Evolutionary conservation across 78 protist genomes (phyloP).

Genomic region (Bodo saltans): DNA sequence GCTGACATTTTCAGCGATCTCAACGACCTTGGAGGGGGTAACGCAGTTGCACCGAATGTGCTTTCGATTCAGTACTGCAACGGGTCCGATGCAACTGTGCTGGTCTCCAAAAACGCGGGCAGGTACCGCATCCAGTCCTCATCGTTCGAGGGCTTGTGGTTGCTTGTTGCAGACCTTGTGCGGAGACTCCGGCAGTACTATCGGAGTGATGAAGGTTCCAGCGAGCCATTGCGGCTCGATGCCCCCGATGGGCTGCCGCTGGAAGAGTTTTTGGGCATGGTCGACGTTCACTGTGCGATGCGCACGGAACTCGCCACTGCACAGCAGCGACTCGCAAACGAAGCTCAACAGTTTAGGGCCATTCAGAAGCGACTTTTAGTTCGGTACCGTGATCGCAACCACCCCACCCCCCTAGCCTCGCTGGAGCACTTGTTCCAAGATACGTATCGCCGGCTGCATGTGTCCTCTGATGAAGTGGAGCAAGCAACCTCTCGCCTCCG

Average conservation of each 20-base stretch:
- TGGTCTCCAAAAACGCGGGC: constrained; percentile 40
- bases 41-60: background rate
- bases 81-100: constrained; percentile 40
- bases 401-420: constrained; percentile 39
- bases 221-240: background rate
- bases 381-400: constrained; percentile 48
- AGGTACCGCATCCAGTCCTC: constrained; percentile 28
- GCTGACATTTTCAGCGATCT: constrained; percentile 39
- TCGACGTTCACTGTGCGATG: constrained; percentile 15
- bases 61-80: constrained; percentile 11
- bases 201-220: background rate
- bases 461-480: background rate
- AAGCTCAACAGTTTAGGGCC: constrained; percentile 39
- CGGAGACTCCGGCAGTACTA: constrained; percentile 11
- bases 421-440: constrained; percentile 32
- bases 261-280: background rate
- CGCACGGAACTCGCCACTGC: background rate
- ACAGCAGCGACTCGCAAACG: background rate
- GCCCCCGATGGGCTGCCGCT: constrained; percentile 2
- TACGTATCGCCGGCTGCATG: constrained; percentile 17
- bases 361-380: constrained; percentile 55
- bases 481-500: background rate
- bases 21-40: background rate
- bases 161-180: constrained; percentile 18
- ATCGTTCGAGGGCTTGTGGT: constrained; percentile 33